These are phyloP conservation scores for Rosa hybrid DNA, from an alignment of 331 rosid genomes.

Conservation along the genomic window DNA sequence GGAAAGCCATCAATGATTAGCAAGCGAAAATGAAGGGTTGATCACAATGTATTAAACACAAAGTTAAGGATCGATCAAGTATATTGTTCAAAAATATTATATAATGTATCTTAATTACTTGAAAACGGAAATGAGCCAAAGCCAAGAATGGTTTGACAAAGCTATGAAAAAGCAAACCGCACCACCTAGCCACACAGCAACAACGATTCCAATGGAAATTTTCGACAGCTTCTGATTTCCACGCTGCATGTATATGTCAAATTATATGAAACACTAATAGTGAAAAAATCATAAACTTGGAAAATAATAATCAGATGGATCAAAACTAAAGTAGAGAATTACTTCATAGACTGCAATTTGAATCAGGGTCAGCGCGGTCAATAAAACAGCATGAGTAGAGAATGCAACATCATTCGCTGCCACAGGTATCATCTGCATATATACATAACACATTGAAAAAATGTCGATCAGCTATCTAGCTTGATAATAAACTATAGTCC, in stretches of 20 bases:
- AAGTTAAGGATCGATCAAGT: conserved; percentile 7
- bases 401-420: conserved; percentile 96
- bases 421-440: conserved; percentile 90
- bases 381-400: conserved; percentile 80
- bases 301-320: background rate
- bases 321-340: background rate
- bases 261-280: background rate
- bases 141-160: conserved; percentile 75
- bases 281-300: background rate
- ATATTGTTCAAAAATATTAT: background rate
- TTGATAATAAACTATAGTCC: background rate
- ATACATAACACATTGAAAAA: background rate
- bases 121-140: conserved; percentile 74
- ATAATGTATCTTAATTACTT: conserved; percentile 45
- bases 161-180: conserved; percentile 80
- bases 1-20: conserved; percentile 2
- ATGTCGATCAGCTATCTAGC: too few species aligned
- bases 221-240: conserved; percentile 74
- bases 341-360: conserved; percentile 85
- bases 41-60: background rate
- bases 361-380: conserved; percentile 61
- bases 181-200: conserved; percentile 62
- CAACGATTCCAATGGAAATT: conserved; percentile 52
- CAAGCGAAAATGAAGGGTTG: background rate
- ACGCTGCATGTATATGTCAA: conserved; percentile 45